Conservation (phyloP, 805 yeast species). For the Candida coleopterorum region DNA sequence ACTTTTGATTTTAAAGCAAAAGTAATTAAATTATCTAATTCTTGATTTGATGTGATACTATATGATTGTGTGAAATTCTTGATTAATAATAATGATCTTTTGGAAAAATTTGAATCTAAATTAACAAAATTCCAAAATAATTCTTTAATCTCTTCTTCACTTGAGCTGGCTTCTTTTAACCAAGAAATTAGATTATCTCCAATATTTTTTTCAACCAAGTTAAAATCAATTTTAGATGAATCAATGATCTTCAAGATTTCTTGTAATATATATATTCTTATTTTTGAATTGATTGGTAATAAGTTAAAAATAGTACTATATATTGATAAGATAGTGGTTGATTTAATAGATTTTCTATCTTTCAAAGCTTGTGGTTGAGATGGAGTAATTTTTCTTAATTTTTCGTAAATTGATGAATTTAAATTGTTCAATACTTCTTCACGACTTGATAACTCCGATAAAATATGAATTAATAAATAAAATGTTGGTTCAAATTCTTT, state of each 20-base stretch:
- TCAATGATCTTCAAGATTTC: constrained; percentile 29
- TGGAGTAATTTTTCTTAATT: constrained; percentile 30
- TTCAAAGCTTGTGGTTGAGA: constrained; percentile 35
- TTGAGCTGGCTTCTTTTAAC: constrained; percentile 29
- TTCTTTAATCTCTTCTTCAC: constrained; percentile 23
- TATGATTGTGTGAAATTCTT: constrained; percentile 28
- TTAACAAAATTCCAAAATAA: constrained; percentile 35
- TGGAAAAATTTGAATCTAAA: constrained; percentile 29
- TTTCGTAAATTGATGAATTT: constrained; percentile 18
- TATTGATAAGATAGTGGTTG: constrained; percentile 37
- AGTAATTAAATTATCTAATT: constrained; percentile 27
- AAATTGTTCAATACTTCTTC: constrained; percentile 24
- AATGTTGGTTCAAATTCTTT: constrained; percentile 44
- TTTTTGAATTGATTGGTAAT: constrained; percentile 27
- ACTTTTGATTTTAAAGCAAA: constrained; percentile 33
- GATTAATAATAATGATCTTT: constrained; percentile 30
- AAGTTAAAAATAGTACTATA: constrained; percentile 40
- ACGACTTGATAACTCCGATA: constrained; percentile 24
- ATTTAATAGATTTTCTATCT: constrained; percentile 40
- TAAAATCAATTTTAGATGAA: constrained; percentile 26
- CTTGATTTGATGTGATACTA: constrained; percentile 17
- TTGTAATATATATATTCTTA: constrained; percentile 27
- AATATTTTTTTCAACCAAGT: constrained; percentile 29
- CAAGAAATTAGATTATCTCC: constrained; percentile 33
- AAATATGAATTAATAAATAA: constrained; percentile 34